Base-by-base conservation (phyloP, 179 eudicot species). In the Camellia oleifera region DNA sequence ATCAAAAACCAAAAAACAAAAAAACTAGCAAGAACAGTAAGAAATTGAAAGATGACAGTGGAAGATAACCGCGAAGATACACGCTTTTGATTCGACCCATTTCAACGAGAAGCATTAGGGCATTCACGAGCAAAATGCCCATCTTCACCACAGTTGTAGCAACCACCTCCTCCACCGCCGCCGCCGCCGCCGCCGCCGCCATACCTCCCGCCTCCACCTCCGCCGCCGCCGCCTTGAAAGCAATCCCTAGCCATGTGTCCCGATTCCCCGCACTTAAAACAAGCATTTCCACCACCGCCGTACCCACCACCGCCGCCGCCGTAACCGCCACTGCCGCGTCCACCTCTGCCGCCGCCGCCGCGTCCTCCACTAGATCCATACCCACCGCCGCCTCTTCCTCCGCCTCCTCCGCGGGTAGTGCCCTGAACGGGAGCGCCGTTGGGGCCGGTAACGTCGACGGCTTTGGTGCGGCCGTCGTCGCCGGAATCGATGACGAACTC, bases 361-460 rank as follows among this genome's bases (percentile, higher is more conserved):
- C 83, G 77, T 1, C 88, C 85, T 0, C 87, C 79, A 10, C 79
- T 72, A 2, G 48, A 40, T 0, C 82, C 79, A 6, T 69, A 70
- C 0, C 85, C 78, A 0, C 83, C 82, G 0, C 86, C 77, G 0
- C 88, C 76, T 2, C 94, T 79, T 0, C 87, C 83, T 0, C 86
- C 85, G 2, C 88, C 90, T 2, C 86, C 87, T 12, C 93, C 90
- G 3, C 96, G 85, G 53, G 76, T 78, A 60, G 84, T 76, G 0
- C 91, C 92, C 68, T 84, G 82, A 2, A 90, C 90, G 1, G 87
- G 56, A 0, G 60, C 87, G 5, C 82, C 92, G 17, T 72, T 60
- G 0, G 90, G 95, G 0, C 90, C 93, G 8, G 89, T 91, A 26
- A 88, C 97, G 45, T 89, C 98, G 68, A 82, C 90, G 11, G 91